Evolutionary conservation across 768 basidiomycete species (phyloP).

Genomic region (Krasilnikovozyma curviuscula): DNA sequence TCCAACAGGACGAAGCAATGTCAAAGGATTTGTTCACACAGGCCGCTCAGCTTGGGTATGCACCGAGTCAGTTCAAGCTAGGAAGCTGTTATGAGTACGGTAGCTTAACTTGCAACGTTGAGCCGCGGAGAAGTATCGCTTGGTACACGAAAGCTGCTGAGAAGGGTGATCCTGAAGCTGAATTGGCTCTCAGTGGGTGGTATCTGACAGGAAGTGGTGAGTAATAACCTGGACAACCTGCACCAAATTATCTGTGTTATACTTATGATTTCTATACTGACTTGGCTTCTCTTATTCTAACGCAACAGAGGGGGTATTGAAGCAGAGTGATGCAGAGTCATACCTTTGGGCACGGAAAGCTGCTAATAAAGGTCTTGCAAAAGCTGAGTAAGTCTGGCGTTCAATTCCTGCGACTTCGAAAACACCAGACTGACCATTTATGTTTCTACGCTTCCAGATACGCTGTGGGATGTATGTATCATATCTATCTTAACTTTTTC

Average conservation of each 20-base stretch:
- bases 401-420: too few relatives aligned
- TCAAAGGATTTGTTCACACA: conserved; percentile 74
- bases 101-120: conserved; percentile 64
- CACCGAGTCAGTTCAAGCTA: conserved; percentile 82
- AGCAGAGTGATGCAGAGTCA: conserved; percentile 97
- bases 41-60: conserved; percentile 81
- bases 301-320: conserved; percentile 58
- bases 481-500: not conserved
- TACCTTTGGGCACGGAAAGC: conserved; percentile 93
- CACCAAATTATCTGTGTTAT: conserved; percentile 1
- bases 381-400: too few relatives aligned
- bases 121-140: conserved; percentile 81
- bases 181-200: conserved; percentile 93
- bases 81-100: conserved; percentile 94
- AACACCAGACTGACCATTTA: too few relatives aligned
- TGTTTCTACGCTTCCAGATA: too few relatives aligned
- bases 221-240: conserved; percentile 2
- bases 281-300: not conserved
- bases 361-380: conserved; percentile 86
- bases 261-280: not conserved
- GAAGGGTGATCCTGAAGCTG: conserved; percentile 84
- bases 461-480: conserved; percentile 49
- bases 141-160: conserved; percentile 99
- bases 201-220: conserved; percentile 50
- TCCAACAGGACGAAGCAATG: conserved; percentile 8